Conservation (phyloP, 768 basidiomycete genomes). For the Lyophyllum semitale region DNA sequence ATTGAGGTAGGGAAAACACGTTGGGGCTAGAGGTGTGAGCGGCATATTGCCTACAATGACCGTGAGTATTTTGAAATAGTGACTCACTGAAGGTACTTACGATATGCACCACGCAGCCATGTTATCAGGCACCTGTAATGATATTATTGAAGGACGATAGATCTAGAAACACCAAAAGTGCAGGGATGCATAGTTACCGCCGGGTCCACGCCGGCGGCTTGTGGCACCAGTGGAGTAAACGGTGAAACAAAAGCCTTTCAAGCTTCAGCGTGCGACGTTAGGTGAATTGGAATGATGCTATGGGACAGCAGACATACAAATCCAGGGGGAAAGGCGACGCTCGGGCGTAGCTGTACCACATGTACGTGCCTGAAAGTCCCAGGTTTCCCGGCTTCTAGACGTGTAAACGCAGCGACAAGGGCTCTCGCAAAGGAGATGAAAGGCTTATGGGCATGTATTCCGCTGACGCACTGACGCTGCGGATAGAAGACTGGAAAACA, state of each 20-base stretch:
- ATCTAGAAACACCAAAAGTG: not conserved
- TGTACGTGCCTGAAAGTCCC: not conserved
- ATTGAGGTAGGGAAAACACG: slow-evolving; percentile 12
- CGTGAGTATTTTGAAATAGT: not conserved
- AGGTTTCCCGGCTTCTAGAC: not conserved
- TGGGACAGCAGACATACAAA: not conserved
- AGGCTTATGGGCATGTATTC: not conserved
- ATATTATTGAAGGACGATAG: not conserved
- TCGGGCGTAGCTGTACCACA: too few species aligned
- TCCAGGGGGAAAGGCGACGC: not conserved
- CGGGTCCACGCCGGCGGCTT: not conserved
- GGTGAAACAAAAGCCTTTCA: too few species aligned
- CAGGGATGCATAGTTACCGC: not conserved
- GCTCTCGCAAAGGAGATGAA: too few species aligned
- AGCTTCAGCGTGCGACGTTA: not conserved
- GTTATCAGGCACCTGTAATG: not conserved
- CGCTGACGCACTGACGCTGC: slow-evolving; percentile 8
- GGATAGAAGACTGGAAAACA: slow-evolving; percentile 9
- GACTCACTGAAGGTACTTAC: not conserved
- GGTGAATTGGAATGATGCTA: not conserved
- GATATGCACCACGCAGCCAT: not conserved
- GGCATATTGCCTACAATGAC: not conserved
- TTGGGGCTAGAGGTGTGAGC: not conserved
- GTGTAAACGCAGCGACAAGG: too few species aligned
- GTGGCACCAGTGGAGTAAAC: not conserved